These are phyloP conservation scores for Jaltomata sinuosa DNA, from an alignment of 257 asterid genomes.

Conservation along the genomic window DNA sequence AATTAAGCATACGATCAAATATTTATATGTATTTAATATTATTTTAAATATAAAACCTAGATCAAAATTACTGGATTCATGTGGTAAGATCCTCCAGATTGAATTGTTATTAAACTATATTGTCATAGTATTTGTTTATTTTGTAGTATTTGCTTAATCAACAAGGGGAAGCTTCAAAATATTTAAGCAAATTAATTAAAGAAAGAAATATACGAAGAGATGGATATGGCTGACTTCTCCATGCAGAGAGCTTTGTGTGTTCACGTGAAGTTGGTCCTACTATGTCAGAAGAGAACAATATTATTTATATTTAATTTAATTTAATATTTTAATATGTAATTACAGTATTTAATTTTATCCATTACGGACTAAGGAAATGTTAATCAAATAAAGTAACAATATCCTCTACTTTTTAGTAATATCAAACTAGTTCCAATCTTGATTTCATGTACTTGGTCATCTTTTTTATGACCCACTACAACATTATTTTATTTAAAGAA, in stretches of 20 bases:
- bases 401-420: not conserved
- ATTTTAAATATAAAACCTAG: too few relatives aligned
- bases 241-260: constrained; percentile 37
- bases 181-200: not conserved
- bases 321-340: not conserved
- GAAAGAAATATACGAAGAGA: constrained; percentile 12
- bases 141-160: not conserved
- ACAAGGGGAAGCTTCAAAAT: constrained; percentile 16
- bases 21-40: too few relatives aligned
- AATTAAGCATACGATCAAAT: too few relatives aligned
- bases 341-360: constrained; percentile 32
- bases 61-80: not conserved
- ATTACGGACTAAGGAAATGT: constrained; percentile 26
- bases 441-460: constrained; percentile 54
- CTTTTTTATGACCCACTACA: constrained; percentile 8
- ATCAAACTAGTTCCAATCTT: constrained; percentile 24
- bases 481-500: not conserved
- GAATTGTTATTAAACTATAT: not conserved
- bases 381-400: constrained; percentile 13
- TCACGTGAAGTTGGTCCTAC: constrained; percentile 94
- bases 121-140: not conserved
- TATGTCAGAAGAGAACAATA: constrained; percentile 22
- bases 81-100: not conserved
- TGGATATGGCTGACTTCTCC: constrained; percentile 47
- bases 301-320: not conserved